A percentile compares a stretch with the other conserved stretches of the same genome.
These are phyloP conservation scores for Cucumis hystrix DNA, from an alignment of 306 rosid species.

Conservation along the genomic window DNA sequence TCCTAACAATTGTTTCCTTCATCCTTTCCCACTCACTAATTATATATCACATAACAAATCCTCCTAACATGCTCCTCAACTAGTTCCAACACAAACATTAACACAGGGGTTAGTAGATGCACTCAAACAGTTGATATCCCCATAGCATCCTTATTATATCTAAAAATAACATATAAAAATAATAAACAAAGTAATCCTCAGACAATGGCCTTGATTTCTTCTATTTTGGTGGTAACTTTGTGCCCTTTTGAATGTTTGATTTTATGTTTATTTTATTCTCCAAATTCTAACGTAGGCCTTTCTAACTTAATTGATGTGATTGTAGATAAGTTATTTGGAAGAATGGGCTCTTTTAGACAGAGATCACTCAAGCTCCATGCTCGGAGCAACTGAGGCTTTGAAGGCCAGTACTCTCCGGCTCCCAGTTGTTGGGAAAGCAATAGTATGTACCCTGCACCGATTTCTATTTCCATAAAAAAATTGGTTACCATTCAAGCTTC, in stretches of 20 bases:
- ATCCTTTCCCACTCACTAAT: too few species aligned
- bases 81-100: too few species aligned
- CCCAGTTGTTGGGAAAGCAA: slow-evolving; percentile 84
- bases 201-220: background rate
- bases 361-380: slow-evolving; percentile 84
- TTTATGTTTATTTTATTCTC: background rate
- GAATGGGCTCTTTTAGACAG: slow-evolving; percentile 86
- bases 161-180: too few species aligned
- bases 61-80: too few species aligned
- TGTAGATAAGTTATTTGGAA: slow-evolving; percentile 76
- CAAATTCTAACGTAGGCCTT: background rate
- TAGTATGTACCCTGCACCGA: slow-evolving; percentile 30
- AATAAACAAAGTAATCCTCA: background rate
- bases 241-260: background rate
- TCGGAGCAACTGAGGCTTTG: slow-evolving; percentile 97
- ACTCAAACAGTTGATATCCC: too few species aligned
- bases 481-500: background rate
- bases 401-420: slow-evolving; percentile 96
- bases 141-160: too few species aligned
- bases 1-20: too few species aligned
- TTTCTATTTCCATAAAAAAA: background rate
- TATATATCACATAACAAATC: too few species aligned
- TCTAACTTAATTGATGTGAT: slow-evolving; percentile 17
- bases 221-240: background rate
- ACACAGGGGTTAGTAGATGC: too few species aligned